phyloP scores from a whole-genome alignment of 2,329 filamentous ascomycete genomes.

The Curvularia lunata region DNA sequence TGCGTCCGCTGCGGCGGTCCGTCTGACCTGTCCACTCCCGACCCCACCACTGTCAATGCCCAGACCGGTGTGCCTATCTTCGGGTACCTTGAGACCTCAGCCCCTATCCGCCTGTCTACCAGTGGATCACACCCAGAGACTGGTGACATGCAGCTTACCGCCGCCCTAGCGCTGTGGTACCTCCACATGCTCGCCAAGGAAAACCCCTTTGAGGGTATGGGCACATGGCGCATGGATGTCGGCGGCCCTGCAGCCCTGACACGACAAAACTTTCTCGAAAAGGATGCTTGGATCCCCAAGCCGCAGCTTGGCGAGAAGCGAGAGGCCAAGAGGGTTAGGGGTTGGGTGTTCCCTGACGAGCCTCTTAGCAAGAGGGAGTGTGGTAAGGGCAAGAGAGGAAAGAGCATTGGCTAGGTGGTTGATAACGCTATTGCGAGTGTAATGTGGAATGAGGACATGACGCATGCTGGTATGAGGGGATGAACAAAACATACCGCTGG shows the following conservation, averaged over 20 bases:
- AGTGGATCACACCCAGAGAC: constrained; percentile 42
- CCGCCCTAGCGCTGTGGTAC: constrained; percentile 77
- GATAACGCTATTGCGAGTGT: background rate
- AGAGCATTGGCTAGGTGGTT: constrained; percentile 24
- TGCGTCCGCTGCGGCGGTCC: constrained; percentile 78
- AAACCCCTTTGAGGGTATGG: constrained; percentile 65
- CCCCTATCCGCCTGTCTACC: constrained; percentile 62
- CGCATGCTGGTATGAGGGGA: constrained; percentile 1
- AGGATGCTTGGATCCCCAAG: constrained; percentile 78
- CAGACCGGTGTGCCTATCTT: constrained; percentile 73
- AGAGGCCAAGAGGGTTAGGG: constrained; percentile 73
- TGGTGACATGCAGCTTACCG: constrained; percentile 64
- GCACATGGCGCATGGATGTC: constrained; percentile 71
- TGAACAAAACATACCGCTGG: constrained; percentile 8
- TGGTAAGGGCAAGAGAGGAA: constrained; percentile 43
- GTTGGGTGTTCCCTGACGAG: constrained; percentile 80
- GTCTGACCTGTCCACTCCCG: constrained; percentile 35
- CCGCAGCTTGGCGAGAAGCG: constrained; percentile 75
- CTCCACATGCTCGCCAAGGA: constrained; percentile 74
- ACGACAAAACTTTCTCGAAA: constrained; percentile 70
- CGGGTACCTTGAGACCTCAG: constrained; percentile 80
- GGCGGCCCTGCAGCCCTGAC: constrained; percentile 77
- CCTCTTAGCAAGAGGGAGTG: constrained; percentile 72
- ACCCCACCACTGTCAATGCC: constrained; percentile 48
- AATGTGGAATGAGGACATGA: background rate